A percentile compares a stretch with the other conserved stretches of the same genome.
phyloP scores from a whole-genome alignment of 768 basidiomycete genomes.

The Tulasnella sp. region DNA sequence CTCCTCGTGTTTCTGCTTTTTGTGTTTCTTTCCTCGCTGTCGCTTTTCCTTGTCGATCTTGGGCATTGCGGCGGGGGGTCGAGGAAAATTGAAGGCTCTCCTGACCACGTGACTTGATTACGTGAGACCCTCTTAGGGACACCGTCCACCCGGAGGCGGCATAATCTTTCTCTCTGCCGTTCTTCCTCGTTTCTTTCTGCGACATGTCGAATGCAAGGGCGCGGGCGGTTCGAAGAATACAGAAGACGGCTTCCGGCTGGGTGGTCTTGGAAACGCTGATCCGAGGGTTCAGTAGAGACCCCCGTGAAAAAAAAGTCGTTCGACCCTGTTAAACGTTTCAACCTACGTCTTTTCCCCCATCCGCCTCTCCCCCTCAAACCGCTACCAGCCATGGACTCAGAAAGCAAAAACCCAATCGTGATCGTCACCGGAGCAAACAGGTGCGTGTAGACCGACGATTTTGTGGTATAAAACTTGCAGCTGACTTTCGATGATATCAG shows the following conservation, averaged over 20 bases:
- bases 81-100: neutral
- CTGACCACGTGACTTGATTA: neutral
- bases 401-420: slow-evolving; percentile 43
- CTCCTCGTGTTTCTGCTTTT: neutral
- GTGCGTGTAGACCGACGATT: slow-evolving; percentile 38
- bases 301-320: slow-evolving; percentile 7
- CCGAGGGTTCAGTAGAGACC: neutral
- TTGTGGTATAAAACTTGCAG: neutral
- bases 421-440: slow-evolving; percentile 69
- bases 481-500: slow-evolving; percentile 41
- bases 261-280: neutral
- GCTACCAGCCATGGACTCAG: slow-evolving; percentile 3
- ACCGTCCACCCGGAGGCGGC: neutral
- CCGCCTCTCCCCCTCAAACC: neutral
- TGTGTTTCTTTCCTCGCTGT: slow-evolving; percentile 28
- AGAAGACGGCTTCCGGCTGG: neutral
- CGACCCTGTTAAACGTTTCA: slow-evolving; percentile 7
- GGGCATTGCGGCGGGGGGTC: neutral
- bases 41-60: slow-evolving; percentile 26
- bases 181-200: neutral
- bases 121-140: neutral
- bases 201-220: neutral
- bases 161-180: too few relatives aligned
- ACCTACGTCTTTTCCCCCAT: neutral
- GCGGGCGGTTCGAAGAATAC: neutral